Conservation (phyloP, 495 filamentous ascomycete genomes). For the Neurospora sp. region DNA sequence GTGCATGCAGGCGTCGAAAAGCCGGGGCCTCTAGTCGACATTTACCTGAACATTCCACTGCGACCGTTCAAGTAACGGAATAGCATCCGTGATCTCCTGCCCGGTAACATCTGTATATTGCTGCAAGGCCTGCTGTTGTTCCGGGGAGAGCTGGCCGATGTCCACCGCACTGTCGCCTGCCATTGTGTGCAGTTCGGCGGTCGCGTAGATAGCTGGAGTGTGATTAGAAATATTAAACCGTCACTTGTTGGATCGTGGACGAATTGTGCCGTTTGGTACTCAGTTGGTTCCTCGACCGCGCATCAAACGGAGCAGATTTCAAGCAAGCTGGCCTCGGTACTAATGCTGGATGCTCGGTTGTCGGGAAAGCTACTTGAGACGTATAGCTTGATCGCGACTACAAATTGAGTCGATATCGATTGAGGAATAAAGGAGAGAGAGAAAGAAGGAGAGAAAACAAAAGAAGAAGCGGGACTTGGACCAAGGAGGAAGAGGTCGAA, state of each 20-base stretch:
- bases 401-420: neutral
- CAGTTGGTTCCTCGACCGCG: neutral
- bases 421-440: neutral
- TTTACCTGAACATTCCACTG: slow-evolving; percentile 93
- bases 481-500: neutral
- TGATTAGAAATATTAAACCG: neutral
- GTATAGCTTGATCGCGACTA: neutral
- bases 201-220: neutral
- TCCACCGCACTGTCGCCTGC: slow-evolving; percentile 40
- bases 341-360: neutral
- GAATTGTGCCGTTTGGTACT: neutral
- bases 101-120: slow-evolving; percentile 84
- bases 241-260: neutral
- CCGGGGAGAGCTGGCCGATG: slow-evolving; percentile 56
- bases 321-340: neutral
- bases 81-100: slow-evolving; percentile 65
- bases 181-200: slow-evolving; percentile 13
- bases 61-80: slow-evolving; percentile 70
- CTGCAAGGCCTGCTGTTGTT: slow-evolving; percentile 70
- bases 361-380: neutral
- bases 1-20: neutral
- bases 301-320: neutral
- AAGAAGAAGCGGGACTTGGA: neutral
- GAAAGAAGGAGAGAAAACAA: neutral
- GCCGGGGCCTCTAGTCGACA: neutral